Evolutionary conservation across 441 rosid species (phyloP).

Genomic region (Populus hybrid): DNA sequence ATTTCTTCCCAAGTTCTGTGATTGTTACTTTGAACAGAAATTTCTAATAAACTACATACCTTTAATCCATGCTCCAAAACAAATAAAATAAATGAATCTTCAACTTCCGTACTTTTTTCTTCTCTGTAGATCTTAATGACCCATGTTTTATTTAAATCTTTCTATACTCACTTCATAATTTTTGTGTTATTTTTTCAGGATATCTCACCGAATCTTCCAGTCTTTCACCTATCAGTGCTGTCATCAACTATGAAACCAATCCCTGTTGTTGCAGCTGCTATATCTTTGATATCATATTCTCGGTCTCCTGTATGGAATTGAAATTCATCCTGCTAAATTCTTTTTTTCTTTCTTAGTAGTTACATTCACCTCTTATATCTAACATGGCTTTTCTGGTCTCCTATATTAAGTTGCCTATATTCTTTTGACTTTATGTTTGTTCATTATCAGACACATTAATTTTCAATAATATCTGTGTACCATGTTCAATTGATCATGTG

Average conservation of each 20-base stretch:
- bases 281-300: slow-evolving; percentile 74
- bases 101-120: not conserved
- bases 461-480: not conserved
- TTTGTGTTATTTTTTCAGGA: slow-evolving; percentile 45
- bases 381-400: not conserved
- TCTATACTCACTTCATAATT: not conserved
- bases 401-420: not conserved
- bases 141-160: not conserved
- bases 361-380: not conserved
- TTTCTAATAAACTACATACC: not conserved
- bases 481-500: not conserved
- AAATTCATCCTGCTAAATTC: slow-evolving; percentile 9
- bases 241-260: slow-evolving; percentile 69
- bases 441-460: not conserved
- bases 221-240: slow-evolving; percentile 76
- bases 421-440: not conserved
- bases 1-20: slow-evolving; percentile 1
- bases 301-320: slow-evolving; percentile 56
- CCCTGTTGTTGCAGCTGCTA: slow-evolving; percentile 72
- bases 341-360: not conserved
- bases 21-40: slow-evolving; percentile 2
- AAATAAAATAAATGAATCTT: not conserved
- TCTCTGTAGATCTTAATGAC: not conserved
- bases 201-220: slow-evolving; percentile 44
- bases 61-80: not conserved